Evolutionary conservation across 2,329 filamentous ascomycete species (phyloP).

Genomic region (Trichocomaceae sp.): DNA sequence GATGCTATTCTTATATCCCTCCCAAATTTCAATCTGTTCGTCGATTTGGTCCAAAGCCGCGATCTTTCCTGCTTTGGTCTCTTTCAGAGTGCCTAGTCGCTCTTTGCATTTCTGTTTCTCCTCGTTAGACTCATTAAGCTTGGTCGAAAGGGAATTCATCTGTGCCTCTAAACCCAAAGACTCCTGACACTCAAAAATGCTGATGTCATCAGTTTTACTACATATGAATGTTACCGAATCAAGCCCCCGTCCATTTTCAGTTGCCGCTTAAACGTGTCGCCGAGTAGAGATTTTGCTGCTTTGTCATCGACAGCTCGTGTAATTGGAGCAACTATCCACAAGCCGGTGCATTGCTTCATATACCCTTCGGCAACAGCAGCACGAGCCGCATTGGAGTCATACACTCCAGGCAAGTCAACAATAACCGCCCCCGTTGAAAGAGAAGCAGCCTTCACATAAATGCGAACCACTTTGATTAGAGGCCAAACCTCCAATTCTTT

Average conservation of each 20-base stretch:
- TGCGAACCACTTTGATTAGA: conserved; percentile 37
- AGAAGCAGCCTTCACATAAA: conserved; percentile 46
- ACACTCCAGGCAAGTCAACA: conserved; percentile 54
- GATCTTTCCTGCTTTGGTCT: conserved; percentile 40
- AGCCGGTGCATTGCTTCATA: conserved; percentile 53
- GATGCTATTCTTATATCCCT: conserved; percentile 32
- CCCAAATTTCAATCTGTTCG: conserved; percentile 43
- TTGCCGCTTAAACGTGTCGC: conserved; percentile 52
- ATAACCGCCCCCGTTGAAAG: conserved; percentile 50
- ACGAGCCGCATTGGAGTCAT: conserved; percentile 55
- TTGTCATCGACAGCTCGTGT: conserved; percentile 56
- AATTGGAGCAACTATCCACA: conserved; percentile 60
- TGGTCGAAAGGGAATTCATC: conserved; percentile 18
- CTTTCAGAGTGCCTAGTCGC: conserved; percentile 55
- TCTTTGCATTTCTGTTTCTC: conserved; percentile 50
- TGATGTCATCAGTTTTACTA: conserved; percentile 58
- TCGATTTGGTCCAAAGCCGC: conserved; percentile 25
- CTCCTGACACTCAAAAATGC: conserved; percentile 40
- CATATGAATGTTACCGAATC: conserved; percentile 55
- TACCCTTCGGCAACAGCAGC: conserved; percentile 53
- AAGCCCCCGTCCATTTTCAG: conserved; percentile 53
- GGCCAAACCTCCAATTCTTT: conserved; percentile 35
- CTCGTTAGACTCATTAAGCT: conserved; percentile 14
- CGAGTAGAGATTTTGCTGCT: conserved; percentile 50
- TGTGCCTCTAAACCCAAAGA: conserved; percentile 34